phyloP scores from a whole-genome alignment of 148 eudicot species.

The Amaranthus hypochondriacus region DNA sequence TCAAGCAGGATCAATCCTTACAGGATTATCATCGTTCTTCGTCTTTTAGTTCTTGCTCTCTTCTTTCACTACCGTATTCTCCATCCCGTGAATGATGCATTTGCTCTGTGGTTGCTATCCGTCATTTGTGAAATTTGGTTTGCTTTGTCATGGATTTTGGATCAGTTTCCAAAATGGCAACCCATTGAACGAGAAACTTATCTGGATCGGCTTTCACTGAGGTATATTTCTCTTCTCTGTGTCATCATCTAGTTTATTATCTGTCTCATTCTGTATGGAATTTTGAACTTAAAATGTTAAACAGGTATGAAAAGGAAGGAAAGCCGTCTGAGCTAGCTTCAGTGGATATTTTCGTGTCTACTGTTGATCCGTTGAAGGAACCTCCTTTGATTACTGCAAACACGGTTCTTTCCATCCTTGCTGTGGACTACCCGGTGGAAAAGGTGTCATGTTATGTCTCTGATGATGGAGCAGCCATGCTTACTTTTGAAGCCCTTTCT shows the following conservation, averaged over 20 bases:
- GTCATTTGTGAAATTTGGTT: conserved; percentile 97
- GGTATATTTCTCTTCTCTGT: conserved; percentile 33
- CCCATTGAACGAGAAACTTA: conserved; percentile 95
- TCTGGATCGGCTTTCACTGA: conserved; percentile 81
- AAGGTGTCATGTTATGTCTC: conserved; percentile 89
- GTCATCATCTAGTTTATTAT: conserved; percentile 5
- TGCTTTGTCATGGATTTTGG: conserved; percentile 90
- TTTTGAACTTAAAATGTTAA: neutral
- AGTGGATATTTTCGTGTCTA: conserved; percentile 85
- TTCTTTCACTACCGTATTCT: conserved; percentile 84
- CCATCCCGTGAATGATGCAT: conserved; percentile 92
- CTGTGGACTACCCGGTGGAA: conserved; percentile 93
- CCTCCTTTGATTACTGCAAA: conserved; percentile 98
- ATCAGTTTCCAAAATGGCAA: conserved; percentile 93
- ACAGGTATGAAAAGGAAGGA: conserved; percentile 98
- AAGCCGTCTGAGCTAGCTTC: conserved; percentile 86
- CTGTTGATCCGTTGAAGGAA: conserved; percentile 92
- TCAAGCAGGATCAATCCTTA: conserved; percentile 97
- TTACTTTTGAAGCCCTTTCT: conserved; percentile 93
- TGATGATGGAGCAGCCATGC: conserved; percentile 99
- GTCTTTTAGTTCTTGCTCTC: conserved; percentile 69
- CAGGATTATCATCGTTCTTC: conserved; percentile 69
- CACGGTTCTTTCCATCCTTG: conserved; percentile 90
- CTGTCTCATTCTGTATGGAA: conserved; percentile 4
- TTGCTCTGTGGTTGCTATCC: conserved; percentile 85